Evolutionary conservation across 225 moss, liverwort and hornwort genomes (phyloP), one percentile per base, ranked within the genome.

Genomic region (Ulota crispa): DNA sequence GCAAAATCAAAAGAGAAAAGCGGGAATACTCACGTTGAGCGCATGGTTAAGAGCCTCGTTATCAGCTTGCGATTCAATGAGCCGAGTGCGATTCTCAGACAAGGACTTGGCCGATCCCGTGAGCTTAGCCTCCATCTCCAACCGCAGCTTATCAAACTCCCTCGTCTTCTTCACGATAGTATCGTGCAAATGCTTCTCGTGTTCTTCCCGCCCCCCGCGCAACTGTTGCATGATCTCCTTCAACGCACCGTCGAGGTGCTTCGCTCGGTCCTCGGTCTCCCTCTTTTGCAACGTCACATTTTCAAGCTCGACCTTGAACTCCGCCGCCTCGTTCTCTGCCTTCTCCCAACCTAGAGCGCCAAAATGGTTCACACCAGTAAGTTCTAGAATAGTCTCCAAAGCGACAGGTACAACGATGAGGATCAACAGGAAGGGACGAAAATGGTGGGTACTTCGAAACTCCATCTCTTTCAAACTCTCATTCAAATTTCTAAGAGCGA

Each of bases 201-300:
- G 95, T 75, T 93, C 86, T 82, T 98, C 94, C 16, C 95, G 90
- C 4, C 92, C 95, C 64, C 88, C 88, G 41, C 92, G 88, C 21
- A 98, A 75, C 77, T 98, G 93, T 56, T 91, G 92, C 94, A 98
- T 93, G 47, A 92, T 91, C 87, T 98, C 95, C 45, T 94, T 92
- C 41, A 95, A 76, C 9, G 97, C 91, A 23, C 95, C 94, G 70
- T 97, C 97, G 4, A 95, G 79, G 71, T 93, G 91, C 15, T 89
- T 91, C 23, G 92, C 97, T 14, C 92, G 94, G 53, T 91, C 94
- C 69, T 91, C 93, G 0, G 92, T 94, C 4, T 87, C 93, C 50
- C 82, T 62, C 73, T 85, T 93, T 31, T 93, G 89, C 53, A 91
- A 93, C 20, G 86, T 54, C 10, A 62, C 85, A 61, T 50, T 78